Conservation (phyloP, 2,329 filamentous ascomycete species). For the Metarhizium guizhouense region DNA sequence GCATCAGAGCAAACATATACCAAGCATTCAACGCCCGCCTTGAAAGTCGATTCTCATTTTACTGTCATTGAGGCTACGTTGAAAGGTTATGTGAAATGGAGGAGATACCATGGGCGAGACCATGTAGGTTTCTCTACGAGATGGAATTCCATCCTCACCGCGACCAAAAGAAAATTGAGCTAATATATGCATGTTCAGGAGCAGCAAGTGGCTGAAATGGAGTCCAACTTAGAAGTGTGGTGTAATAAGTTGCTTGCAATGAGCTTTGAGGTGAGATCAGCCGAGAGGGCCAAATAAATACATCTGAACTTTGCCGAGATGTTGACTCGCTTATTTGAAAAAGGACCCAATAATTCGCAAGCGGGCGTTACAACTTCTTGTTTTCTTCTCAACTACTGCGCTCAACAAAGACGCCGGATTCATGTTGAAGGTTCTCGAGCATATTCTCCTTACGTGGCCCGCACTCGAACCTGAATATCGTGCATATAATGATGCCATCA, state of each 20-base stretch:
- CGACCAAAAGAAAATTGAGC: not conserved
- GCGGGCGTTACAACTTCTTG: constrained; percentile 70
- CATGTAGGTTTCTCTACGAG: constrained; percentile 16
- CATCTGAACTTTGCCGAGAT: not conserved
- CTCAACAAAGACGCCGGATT: constrained; percentile 70
- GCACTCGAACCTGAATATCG: constrained; percentile 60
- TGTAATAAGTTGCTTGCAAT: constrained; percentile 61
- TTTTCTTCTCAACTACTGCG: constrained; percentile 75
- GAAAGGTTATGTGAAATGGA: constrained; percentile 83
- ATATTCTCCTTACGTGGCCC: constrained; percentile 80
- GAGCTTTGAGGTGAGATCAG: constrained; percentile 49
- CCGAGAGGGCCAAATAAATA: not conserved
- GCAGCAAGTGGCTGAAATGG: constrained; percentile 48
- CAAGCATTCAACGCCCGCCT: constrained; percentile 61
- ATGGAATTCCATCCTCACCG: not conserved
- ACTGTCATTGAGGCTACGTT: constrained; percentile 82
- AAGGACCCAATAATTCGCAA: constrained; percentile 77
- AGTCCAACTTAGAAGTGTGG: constrained; percentile 61
- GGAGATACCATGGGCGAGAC: constrained; percentile 21
- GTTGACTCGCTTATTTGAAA: not conserved
- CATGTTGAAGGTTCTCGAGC: constrained; percentile 82
- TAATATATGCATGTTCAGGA: constrained; percentile 16
- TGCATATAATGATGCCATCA: constrained; percentile 78
- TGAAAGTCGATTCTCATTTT: constrained; percentile 81
- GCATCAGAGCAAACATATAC: constrained; percentile 45